phyloP scores from a whole-genome alignment of 805 yeast genomes.

The Candida vartiovaarae region DNA sequence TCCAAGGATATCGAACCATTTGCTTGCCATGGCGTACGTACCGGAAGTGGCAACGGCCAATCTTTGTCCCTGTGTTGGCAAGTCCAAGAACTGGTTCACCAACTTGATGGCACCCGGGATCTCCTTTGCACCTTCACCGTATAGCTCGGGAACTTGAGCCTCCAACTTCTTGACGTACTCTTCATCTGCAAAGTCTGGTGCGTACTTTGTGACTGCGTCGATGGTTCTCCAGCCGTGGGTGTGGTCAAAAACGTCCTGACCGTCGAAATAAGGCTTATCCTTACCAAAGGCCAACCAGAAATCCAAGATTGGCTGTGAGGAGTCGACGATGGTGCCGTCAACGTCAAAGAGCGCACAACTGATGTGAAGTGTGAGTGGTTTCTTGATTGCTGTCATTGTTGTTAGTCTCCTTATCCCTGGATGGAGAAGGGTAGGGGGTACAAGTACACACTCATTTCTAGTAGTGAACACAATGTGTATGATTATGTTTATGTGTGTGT shows the following conservation, averaged over 20 bases:
- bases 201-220: slow-evolving; percentile 64
- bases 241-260: slow-evolving; percentile 63
- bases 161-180: slow-evolving; percentile 62
- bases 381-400: background rate
- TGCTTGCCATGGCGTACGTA: slow-evolving; percentile 66
- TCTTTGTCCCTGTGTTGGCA: slow-evolving; percentile 33
- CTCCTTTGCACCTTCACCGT: slow-evolving; percentile 64
- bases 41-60: slow-evolving; percentile 89
- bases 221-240: slow-evolving; percentile 80
- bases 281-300: slow-evolving; percentile 61
- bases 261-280: slow-evolving; percentile 60
- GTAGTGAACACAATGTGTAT: too few relatives aligned
- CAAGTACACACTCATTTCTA: background rate
- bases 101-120: slow-evolving; percentile 70
- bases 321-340: slow-evolving; percentile 79
- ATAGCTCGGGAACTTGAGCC: slow-evolving; percentile 62
- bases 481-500: too few relatives aligned
- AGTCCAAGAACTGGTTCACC: slow-evolving; percentile 35
- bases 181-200: slow-evolving; percentile 62
- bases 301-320: slow-evolving; percentile 72
- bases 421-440: background rate
- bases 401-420: background rate
- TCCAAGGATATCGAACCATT: slow-evolving; percentile 66
- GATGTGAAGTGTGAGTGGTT: slow-evolving; percentile 24
- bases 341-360: slow-evolving; percentile 65